Conservation (phyloP, 2,329 filamentous ascomycete species). For the Daldinia eschscholtzii region DNA sequence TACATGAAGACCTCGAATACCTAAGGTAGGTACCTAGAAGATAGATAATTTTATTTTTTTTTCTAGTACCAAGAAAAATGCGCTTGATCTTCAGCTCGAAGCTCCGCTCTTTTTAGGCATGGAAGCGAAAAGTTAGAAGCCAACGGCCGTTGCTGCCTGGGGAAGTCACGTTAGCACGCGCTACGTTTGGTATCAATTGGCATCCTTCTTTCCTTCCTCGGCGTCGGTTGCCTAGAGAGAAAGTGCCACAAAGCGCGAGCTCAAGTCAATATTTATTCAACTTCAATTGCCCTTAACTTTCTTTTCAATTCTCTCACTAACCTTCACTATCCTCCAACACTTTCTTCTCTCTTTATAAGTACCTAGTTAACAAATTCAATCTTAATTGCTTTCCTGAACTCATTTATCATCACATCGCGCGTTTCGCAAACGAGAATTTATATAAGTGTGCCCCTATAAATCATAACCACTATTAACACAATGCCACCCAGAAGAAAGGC, state of each 20-base stretch:
- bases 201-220: conserved; percentile 9
- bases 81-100: conserved; percentile 4
- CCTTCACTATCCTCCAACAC: background rate
- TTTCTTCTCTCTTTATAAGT: background rate
- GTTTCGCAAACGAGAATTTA: background rate
- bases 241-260: background rate
- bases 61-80: background rate
- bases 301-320: background rate
- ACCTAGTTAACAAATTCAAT: background rate
- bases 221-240: conserved; percentile 28
- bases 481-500: conserved; percentile 46
- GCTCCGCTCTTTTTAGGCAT: conserved; percentile 12
- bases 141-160: conserved; percentile 24
- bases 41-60: no score
- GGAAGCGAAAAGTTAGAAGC: background rate
- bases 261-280: conserved; percentile 24
- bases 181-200: conserved; percentile 7
- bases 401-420: background rate
- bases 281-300: background rate
- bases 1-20: no score
- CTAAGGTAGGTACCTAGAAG: background rate
- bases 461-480: background rate
- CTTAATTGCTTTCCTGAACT: background rate
- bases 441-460: background rate
- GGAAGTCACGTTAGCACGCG: conserved; percentile 27